Base-by-base conservation (phyloP, 352 stramenopile genomes). In the Aphanomyces astaci region DNA sequence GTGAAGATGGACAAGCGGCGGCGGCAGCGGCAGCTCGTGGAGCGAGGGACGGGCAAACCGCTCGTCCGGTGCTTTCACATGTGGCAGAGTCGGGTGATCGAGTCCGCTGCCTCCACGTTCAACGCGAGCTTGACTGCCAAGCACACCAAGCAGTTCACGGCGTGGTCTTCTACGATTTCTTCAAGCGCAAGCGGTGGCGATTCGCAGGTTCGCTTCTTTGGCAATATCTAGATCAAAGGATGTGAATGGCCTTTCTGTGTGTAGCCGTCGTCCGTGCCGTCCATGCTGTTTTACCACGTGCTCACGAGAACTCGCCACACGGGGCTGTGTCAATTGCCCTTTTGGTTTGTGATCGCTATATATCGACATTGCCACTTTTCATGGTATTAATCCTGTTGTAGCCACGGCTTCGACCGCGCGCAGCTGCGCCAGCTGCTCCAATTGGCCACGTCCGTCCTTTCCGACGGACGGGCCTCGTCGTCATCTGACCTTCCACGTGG, bases 261-360 rank as follows among this genome's bases (percentile, higher is more conserved):
- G 7, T 40, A 89, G 83, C 64, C 79, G 36, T 74, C 80, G 0
- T 72, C 86, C 56, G 76, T 92, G 19, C 79, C 84, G 1, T 86
- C 78, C 5, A 74, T 90, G 28, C 66, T 89, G 11, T 92, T 89
- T 64, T 92, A 84, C 63, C 87, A 81, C 24, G 11, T 92, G 31
- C 78, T 92, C 17, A 89, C 87, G 39, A 78, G 80, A 17, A 81
- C 88, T 27, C 84, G 84, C 3, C 75, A 82, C 64, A 81, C 69
- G 10, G 84, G 83, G 4, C 76, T 90, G 27, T 83, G 84, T 25
- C 84, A 90, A 49, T 75, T 90, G 40, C 82, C 81, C 0, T 75
- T 76, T 52, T 82, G 75, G 82, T 87, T 66, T 2, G 67, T 25
- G 7, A 2, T n/a, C 27, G 11, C 17, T 46, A 28, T 64, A 24